Percentiles rank a stretch among this genome's conserved stretches.
These are phyloP conservation scores for Aquilaria agallochum DNA, from an alignment of 441 rosid genomes.

Conservation along the genomic window DNA sequence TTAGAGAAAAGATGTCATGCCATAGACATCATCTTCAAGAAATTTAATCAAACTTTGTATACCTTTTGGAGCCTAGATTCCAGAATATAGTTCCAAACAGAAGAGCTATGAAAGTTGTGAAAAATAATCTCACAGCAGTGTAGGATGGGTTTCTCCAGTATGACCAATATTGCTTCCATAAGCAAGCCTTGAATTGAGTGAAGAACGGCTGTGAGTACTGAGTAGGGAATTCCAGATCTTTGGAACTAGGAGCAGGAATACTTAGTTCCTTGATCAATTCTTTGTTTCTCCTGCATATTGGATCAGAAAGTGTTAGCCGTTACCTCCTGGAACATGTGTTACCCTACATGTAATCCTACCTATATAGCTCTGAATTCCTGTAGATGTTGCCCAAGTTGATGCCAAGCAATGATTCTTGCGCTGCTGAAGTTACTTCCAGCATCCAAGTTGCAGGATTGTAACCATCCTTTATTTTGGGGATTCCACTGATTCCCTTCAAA, in stretches of 20 bases:
- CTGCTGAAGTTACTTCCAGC: constrained; percentile 54
- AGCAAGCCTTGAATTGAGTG: constrained; percentile 53
- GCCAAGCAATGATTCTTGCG: constrained; percentile 43
- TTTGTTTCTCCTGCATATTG: constrained; percentile 50
- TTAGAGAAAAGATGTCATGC: not conserved
- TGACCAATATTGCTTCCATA: constrained; percentile 61
- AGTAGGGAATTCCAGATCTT: constrained; percentile 46
- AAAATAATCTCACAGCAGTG: constrained; percentile 43
- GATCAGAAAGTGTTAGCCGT: not conserved
- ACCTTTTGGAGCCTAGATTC: constrained; percentile 55
- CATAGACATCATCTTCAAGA: not conserved
- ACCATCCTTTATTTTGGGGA: constrained; percentile 50
- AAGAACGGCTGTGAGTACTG: constrained; percentile 39
- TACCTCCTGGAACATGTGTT: not conserved
- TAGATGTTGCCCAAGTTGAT: constrained; percentile 40
- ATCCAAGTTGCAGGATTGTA: constrained; percentile 77
- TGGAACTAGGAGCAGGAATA: constrained; percentile 34
- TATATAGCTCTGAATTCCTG: constrained; percentile 44
- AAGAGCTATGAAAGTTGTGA: constrained; percentile 46
- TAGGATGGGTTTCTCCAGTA: constrained; percentile 62
- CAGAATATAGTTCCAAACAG: constrained; percentile 64
- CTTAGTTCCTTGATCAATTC: constrained; percentile 45
- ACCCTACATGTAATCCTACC: constrained; percentile 26
- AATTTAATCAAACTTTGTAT: not conserved
- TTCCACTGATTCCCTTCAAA: constrained; percentile 44